Evolutionary conservation across 768 basidiomycete genomes (phyloP).

Genomic region (Trametopsis cervina): DNA sequence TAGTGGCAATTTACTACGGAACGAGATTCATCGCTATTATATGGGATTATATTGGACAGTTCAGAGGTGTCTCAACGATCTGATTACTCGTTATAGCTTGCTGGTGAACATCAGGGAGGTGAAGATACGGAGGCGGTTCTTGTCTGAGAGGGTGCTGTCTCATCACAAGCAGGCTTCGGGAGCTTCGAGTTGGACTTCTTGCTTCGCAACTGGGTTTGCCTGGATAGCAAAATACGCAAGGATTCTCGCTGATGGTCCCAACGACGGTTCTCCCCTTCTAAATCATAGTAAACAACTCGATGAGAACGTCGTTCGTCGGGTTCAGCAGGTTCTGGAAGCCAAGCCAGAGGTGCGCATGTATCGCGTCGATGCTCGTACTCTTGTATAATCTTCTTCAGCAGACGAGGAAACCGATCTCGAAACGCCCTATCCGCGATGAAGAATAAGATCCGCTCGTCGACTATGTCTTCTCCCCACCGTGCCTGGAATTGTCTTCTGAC

Average conservation of each 20-base stretch:
- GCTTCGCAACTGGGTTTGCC: too few relatives aligned
- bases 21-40: too few relatives aligned
- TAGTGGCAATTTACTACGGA: too few relatives aligned
- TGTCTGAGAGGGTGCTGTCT: too few relatives aligned
- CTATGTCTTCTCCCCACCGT: slow-evolving; percentile 50
- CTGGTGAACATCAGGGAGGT: too few relatives aligned
- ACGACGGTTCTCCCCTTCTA: background rate
- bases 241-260: background rate
- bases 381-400: slow-evolving; percentile 9
- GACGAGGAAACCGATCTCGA: slow-evolving; percentile 35
- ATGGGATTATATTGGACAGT: too few relatives aligned
- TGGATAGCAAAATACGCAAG: background rate
- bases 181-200: too few relatives aligned
- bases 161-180: too few relatives aligned
- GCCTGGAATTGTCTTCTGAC: slow-evolving; percentile 29
- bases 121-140: too few relatives aligned
- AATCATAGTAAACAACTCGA: background rate
- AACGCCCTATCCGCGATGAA: slow-evolving; percentile 52
- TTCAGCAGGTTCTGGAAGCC: slow-evolving; percentile 1
- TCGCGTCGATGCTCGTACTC: slow-evolving; percentile 7
- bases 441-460: slow-evolving; percentile 52
- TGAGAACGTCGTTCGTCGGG: background rate
- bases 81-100: too few relatives aligned
- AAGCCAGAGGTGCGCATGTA: background rate
- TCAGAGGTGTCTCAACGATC: too few relatives aligned